phyloP scores from a whole-genome alignment of 805 yeast species.

The Groenewaldozyma salmanticensis region DNA sequence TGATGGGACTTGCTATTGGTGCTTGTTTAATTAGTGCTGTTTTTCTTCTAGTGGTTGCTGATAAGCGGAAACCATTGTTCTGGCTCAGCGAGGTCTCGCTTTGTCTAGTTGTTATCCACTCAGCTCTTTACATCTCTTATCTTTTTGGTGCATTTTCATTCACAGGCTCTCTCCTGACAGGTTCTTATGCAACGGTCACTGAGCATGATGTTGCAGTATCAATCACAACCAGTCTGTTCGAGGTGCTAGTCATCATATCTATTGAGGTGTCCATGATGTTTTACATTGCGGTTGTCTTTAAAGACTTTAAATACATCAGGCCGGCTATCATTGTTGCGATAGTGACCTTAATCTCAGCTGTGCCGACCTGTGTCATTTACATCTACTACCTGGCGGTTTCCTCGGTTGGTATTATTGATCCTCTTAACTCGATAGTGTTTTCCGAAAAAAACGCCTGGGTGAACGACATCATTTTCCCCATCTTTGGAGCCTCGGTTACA shows the following conservation, averaged over 20 bases:
- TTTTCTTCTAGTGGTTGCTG: constrained; percentile 36
- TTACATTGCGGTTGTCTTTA: constrained; percentile 64
- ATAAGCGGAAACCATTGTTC: constrained; percentile 60
- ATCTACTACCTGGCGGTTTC: constrained; percentile 39
- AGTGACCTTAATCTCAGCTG: constrained; percentile 40
- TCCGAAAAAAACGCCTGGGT: constrained; percentile 25
- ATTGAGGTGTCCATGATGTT: constrained; percentile 59
- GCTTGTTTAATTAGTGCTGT: constrained; percentile 35
- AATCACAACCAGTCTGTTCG: constrained; percentile 54
- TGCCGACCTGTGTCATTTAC: constrained; percentile 51
- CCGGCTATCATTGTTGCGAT: constrained; percentile 38
- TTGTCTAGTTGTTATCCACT: constrained; percentile 45
- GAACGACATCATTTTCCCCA: constrained; percentile 29
- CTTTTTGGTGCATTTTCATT: constrained; percentile 44
- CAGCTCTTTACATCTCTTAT: constrained; percentile 49
- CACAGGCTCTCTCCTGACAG: constrained; percentile 38
- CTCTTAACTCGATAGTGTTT: constrained; percentile 41
- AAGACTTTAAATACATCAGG: constrained; percentile 23
- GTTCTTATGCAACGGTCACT: constrained; percentile 33
- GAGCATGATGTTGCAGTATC: constrained; percentile 36
- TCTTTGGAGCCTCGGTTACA: constrained; percentile 61
- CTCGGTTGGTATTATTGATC: constrained; percentile 27
- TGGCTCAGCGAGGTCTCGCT: constrained; percentile 59
- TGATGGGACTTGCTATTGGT: constrained; percentile 53
- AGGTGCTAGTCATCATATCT: constrained; percentile 46